Evolutionary conservation across 179 eudicot genomes (phyloP).

Genomic region (Beta corolliflora): DNA sequence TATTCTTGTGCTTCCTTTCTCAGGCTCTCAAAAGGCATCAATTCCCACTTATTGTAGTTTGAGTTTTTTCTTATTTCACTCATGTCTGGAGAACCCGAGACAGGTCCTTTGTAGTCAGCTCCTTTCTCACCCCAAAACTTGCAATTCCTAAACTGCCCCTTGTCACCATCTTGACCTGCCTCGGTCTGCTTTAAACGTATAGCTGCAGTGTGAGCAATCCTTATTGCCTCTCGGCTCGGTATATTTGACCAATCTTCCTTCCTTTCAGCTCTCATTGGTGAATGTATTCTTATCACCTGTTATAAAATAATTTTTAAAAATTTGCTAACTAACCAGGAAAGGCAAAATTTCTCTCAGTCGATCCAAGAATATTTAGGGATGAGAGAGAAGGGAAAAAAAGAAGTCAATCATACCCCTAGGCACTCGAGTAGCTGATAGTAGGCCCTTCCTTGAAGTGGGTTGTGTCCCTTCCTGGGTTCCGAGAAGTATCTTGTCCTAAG

Average conservation of each 20-base stretch:
- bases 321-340: too few species aligned
- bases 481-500: constrained; percentile 96
- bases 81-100: constrained; percentile 82
- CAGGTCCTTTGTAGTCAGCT: constrained; percentile 55
- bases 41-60: constrained; percentile 93
- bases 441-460: too few species aligned
- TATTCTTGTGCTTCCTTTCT: constrained; percentile 75
- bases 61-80: constrained; percentile 41
- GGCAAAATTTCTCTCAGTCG: too few species aligned
- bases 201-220: constrained; percentile 67
- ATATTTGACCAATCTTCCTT: constrained; percentile 88
- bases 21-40: constrained; percentile 66
- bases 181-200: too few species aligned
- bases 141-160: constrained; percentile 63
- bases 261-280: constrained; percentile 90
- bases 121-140: constrained; percentile 83
- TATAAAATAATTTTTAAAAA: neutral
- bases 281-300: constrained; percentile 92
- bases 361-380: too few species aligned
- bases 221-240: constrained; percentile 75
- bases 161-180: too few species aligned
- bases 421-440: too few species aligned
- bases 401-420: too few species aligned
- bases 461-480: constrained; percentile 51
- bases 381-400: too few species aligned